phyloP scores from a whole-genome alignment of 2,329 filamentous ascomycete species.

The Fusarium nisikadoi region DNA sequence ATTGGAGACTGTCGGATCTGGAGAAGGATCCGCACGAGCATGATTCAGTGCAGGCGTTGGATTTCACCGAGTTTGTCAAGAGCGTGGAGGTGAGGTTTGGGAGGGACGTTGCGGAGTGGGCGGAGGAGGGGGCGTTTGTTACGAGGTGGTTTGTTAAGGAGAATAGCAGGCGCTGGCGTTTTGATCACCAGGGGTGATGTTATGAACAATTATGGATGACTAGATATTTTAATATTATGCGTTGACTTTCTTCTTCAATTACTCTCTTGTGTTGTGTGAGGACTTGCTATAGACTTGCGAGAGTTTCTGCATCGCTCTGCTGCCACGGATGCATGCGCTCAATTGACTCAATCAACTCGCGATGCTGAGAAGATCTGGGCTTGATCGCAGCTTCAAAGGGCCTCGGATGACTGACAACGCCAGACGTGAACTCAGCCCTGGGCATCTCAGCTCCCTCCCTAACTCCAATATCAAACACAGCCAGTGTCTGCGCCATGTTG shows the following conservation, averaged over 20 bases:
- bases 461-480: conserved; percentile 54
- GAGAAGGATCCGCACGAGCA: conserved; percentile 44
- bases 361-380: conserved; percentile 11
- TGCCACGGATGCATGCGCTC: conserved; percentile 25
- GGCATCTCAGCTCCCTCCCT: neutral
- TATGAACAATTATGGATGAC: conserved; percentile 11
- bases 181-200: conserved; percentile 32
- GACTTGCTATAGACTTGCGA: neutral
- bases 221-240: conserved; percentile 21
- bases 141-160: conserved; percentile 51
- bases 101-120: conserved; percentile 45
- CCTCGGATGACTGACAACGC: conserved; percentile 27
- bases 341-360: conserved; percentile 14
- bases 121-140: conserved; percentile 47
- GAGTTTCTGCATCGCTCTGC: conserved; percentile 12
- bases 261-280: rapidly evolving
- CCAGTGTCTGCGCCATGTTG: conserved; percentile 54
- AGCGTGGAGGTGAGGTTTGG: conserved; percentile 42
- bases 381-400: conserved; percentile 14
- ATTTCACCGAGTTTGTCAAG: conserved; percentile 40
- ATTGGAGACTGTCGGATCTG: conserved; percentile 48
- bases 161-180: conserved; percentile 50
- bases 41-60: conserved; percentile 41
- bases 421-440: conserved; percentile 15
- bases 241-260: neutral